Percentiles rank a stretch among this genome's conserved stretches.
Conservation (phyloP, 768 basidiomycete genomes). For the Suillus cothurnatus region DNA sequence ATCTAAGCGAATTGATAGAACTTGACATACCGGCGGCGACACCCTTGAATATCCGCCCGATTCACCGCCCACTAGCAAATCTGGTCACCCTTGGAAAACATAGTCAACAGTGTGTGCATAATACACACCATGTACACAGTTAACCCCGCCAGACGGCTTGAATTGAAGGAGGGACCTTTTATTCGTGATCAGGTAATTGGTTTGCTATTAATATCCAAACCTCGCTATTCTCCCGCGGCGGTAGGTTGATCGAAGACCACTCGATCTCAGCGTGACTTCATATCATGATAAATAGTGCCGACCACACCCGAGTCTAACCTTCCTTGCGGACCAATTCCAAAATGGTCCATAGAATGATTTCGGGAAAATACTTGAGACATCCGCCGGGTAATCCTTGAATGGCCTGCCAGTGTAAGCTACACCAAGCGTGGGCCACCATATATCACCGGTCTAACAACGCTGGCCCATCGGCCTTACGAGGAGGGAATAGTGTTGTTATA, state of each 20-base stretch:
- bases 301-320: slow-evolving; percentile 7
- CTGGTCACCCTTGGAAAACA: slow-evolving; percentile 1
- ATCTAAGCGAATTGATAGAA: slow-evolving; percentile 34
- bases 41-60: slow-evolving; percentile 14
- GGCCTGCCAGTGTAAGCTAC: not conserved
- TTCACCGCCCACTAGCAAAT: not conserved
- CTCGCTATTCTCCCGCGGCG: slow-evolving; percentile 30
- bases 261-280: slow-evolving; percentile 22
- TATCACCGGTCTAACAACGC: slow-evolving; percentile 27
- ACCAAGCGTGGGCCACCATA: slow-evolving; percentile 11
- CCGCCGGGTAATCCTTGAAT: not conserved
- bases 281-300: slow-evolving; percentile 5
- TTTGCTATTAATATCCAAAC: slow-evolving; percentile 11
- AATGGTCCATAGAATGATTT: not conserved
- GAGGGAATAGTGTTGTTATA: not conserved
- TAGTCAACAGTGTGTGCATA: not conserved
- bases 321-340: not conserved
- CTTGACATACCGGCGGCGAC: slow-evolving; percentile 14
- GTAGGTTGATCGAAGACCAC: slow-evolving; percentile 33
- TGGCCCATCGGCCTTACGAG: not conserved
- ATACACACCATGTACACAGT: not conserved
- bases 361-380: slow-evolving; percentile 2
- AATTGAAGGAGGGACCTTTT: not conserved
- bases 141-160: not conserved
- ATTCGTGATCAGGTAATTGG: slow-evolving; percentile 1